phyloP scores from a whole-genome alignment of 768 basidiomycete species.

The Suillus brevipes region DNA sequence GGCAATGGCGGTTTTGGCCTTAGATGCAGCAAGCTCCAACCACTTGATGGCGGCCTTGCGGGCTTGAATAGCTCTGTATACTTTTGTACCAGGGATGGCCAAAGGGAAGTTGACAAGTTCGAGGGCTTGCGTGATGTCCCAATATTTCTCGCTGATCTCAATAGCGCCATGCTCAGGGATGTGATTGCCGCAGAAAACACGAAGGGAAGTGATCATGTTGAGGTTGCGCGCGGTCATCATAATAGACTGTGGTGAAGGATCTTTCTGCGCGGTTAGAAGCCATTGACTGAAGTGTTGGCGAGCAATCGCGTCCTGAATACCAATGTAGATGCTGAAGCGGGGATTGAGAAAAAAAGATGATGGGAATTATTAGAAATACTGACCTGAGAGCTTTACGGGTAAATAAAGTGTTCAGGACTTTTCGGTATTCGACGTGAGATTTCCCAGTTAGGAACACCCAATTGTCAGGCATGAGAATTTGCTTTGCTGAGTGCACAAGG shows the following conservation, averaged over 20 bases:
- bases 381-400: conserved; percentile 92
- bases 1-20: conserved; percentile 81
- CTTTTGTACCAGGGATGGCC: conserved; percentile 92
- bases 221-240: conserved; percentile 92
- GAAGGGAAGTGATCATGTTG: conserved; percentile 97
- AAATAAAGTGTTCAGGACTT: conserved; percentile 86
- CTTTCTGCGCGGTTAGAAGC: conserved; percentile 57
- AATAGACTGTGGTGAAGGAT: conserved; percentile 53
- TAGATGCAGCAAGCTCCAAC: conserved; percentile 75
- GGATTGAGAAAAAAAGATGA: neutral
- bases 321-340: conserved; percentile 68
- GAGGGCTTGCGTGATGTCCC: conserved; percentile 91
- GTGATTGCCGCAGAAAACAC: conserved; percentile 92
- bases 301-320: conserved; percentile 80
- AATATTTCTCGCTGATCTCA: conserved; percentile 92
- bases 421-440: conserved; percentile 90
- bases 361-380: conserved; percentile 20
- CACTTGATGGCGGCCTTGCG: conserved; percentile 82
- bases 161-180: conserved; percentile 75
- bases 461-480: conserved; percentile 81
- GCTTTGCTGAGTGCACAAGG: conserved; percentile 89
- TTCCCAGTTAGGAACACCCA: conserved; percentile 99
- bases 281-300: conserved; percentile 75
- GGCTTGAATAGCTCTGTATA: conserved; percentile 90
- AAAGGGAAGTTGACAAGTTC: conserved; percentile 99